Evolutionary conservation across 1,139 yeast species (phyloP).

Genomic region (Hansenula sp.): DNA sequence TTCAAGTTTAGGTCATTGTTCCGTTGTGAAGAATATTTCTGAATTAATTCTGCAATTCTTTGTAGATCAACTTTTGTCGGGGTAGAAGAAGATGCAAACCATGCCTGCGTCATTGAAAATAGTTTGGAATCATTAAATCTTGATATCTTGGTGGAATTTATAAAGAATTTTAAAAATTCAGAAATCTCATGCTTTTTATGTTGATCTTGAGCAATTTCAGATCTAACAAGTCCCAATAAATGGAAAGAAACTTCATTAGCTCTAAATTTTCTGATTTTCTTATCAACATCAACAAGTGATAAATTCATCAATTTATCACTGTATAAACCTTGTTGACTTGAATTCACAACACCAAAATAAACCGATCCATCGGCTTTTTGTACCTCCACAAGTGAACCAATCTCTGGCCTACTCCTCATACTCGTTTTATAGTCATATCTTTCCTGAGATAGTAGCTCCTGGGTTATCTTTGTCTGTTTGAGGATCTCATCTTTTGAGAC

Average conservation of each 20-base stretch:
- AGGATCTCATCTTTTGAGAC: not conserved
- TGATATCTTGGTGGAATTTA: not conserved
- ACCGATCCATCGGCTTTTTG: not conserved
- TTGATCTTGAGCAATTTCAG: not conserved
- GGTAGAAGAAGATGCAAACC: not conserved
- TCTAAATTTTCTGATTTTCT: not conserved
- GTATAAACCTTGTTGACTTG: conserved; percentile 2
- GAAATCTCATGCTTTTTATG: not conserved
- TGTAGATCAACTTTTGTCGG: not conserved
- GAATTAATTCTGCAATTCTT: conserved; percentile 2
- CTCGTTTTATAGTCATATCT: not conserved
- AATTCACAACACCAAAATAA: conserved; percentile 5
- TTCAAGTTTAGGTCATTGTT: conserved; percentile 14
- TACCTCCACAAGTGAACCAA: conserved; percentile 9
- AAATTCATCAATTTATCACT: not conserved
- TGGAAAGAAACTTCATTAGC: not conserved
- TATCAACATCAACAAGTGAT: not conserved
- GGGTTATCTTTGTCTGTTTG: not conserved
- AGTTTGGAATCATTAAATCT: not conserved
- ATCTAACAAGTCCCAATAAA: not conserved
- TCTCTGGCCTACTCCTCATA: not conserved
- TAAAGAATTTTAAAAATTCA: not conserved
- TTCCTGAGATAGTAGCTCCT: not conserved
- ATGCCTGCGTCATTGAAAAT: not conserved
- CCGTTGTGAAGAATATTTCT: conserved; percentile 8